Conservation (phyloP, 169 alveolate species). For the Sarcocystis neurona region DNA sequence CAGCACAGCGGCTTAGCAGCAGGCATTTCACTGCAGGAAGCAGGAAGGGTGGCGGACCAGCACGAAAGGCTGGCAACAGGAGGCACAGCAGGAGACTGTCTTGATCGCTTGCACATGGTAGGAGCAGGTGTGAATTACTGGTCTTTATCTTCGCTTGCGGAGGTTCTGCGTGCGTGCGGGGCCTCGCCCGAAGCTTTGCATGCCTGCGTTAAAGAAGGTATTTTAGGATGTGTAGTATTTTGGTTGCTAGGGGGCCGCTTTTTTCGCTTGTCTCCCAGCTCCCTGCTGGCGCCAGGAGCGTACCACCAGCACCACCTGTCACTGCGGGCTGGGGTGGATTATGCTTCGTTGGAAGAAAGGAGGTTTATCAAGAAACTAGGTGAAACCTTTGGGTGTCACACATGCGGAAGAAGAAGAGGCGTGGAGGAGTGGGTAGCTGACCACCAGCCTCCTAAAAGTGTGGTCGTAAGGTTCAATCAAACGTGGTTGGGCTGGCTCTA, state of each 20-base stretch:
- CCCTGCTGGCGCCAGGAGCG: conserved; percentile 36
- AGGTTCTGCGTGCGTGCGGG: too few species aligned
- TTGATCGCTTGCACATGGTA: neutral
- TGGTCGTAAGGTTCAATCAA: conserved; percentile 57
- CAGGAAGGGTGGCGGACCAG: too few species aligned
- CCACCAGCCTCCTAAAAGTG: conserved; percentile 80
- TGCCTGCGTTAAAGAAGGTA: neutral
- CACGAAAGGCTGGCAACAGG: conserved; percentile 5
- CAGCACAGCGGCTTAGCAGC: too few species aligned
- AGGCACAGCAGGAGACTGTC: neutral
- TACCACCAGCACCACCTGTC: conserved; percentile 31
- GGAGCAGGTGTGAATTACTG: neutral
- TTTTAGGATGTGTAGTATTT: neutral
- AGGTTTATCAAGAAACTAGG: conserved; percentile 68
- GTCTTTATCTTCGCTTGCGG: too few species aligned
- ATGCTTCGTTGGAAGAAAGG: conserved; percentile 16
- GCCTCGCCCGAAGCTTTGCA: too few species aligned
- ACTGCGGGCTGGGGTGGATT: conserved; percentile 24
- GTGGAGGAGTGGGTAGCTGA: conserved; percentile 74
- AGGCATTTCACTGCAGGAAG: too few species aligned
- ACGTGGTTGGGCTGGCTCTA: conserved; percentile 47
- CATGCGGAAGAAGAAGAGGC: conserved; percentile 71
- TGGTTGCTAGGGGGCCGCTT: conserved; percentile 29
- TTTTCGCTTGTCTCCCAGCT: conserved; percentile 26
- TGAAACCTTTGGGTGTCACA: conserved; percentile 74